Base-by-base conservation (phyloP, 495 filamentous ascomycete genomes). In the Massariosphaeria phaeospora region DNA sequence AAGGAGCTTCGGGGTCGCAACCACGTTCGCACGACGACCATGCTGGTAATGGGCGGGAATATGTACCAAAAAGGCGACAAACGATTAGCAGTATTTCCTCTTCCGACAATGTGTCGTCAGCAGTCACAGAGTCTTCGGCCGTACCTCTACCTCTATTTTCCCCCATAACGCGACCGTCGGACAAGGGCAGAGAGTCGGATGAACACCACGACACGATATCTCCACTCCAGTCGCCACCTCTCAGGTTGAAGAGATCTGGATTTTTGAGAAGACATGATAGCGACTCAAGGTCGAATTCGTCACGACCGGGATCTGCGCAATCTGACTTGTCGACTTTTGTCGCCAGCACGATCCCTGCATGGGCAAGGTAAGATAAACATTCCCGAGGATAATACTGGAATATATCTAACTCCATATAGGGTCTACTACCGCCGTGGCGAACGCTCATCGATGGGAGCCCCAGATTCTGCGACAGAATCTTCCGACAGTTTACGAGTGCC, bases 271-370 rank as follows among this genome's bases (percentile, higher is more conserved):
- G 56, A 27, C 33, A 57, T 29, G 51, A 58, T 29, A 59, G 54
- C 43, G 57, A 66, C 39, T 51, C 63, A 26, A 47, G 55, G 13
- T 55, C 63, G 11, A 56, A 48, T 72, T 76, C 48, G 77, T 78
- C 13, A 66, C 67, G 41, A 41, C 62, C 18, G 75, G 49, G 59
- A 8, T 65, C 62, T 13, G 51, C 57, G n/a, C 59, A 62, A 31
- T 65, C 62, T 1, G 59, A 60, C 38, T 39, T 60, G 9, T 74
- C 69, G 74, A 84, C 78, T 46, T 73, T 85, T 30, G 75, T 80
- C 29, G 44, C 69, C 0, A 72, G 69, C 49, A 72, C 78, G 25
- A 79, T 88, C 42, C 83, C 83, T n/a, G 69, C 75, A 30, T 86
- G 83, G 83, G 82, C 82, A 47, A 75, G 71, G 73, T 76, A 70